These are phyloP conservation scores for Suillus brevipes DNA, from an alignment of 768 basidiomycete genomes.

Conservation along the genomic window DNA sequence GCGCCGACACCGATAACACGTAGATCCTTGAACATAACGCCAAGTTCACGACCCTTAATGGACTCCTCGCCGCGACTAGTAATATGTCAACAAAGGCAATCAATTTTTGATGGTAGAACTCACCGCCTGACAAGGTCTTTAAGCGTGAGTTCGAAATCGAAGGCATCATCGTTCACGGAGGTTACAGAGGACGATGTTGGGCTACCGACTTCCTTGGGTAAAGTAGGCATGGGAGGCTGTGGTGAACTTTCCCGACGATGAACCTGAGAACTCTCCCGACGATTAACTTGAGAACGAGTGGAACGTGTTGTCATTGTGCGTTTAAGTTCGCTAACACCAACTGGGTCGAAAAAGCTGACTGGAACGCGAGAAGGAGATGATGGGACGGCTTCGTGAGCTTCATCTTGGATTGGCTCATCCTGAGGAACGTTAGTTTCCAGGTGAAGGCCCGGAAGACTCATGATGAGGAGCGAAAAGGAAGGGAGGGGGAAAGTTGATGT, in stretches of 20 bases:
- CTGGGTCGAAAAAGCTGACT: conserved; percentile 50
- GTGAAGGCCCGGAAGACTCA: not conserved
- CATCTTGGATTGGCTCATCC: not conserved
- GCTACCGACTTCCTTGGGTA: not conserved
- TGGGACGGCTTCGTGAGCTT: too few relatives aligned
- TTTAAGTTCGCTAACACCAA: conserved; percentile 42
- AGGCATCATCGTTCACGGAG: conserved; percentile 23
- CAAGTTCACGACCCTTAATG: conserved; percentile 56
- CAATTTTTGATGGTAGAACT: not conserved
- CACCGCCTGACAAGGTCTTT: conserved; percentile 25
- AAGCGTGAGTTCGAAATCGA: conserved; percentile 33
- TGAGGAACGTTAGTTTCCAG: conserved; percentile 2
- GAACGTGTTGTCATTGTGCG: conserved; percentile 24
- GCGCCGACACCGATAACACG: conserved; percentile 61
- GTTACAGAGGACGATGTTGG: not conserved
- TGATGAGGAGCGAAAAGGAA: not conserved
- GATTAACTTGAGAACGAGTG: not conserved
- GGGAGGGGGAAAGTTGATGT: not conserved
- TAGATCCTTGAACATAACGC: conserved; percentile 60
- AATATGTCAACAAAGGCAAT: not conserved
- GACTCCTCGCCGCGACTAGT: conserved; percentile 47
- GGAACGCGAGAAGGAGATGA: conserved; percentile 30
- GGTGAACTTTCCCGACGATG: not conserved
- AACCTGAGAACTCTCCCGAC: not conserved
- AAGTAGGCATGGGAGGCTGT: too few relatives aligned